Percentiles rank a stretch among this genome's conserved stretches.
Evolutionary conservation across 148 eudicot species (phyloP).

Genomic region (Cornus florida): DNA sequence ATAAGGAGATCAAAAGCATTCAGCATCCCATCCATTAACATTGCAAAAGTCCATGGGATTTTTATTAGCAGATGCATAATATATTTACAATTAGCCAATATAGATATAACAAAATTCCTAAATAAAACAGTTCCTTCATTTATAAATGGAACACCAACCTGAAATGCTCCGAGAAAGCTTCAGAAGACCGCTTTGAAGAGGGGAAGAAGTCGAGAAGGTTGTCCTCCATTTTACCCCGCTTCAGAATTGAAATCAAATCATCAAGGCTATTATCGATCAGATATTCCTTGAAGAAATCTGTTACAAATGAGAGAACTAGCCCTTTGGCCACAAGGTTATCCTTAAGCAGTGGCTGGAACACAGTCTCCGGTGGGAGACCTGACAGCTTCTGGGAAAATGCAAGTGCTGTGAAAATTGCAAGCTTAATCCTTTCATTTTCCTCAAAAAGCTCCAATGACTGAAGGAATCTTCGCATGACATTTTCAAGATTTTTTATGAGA

Average conservation of each 20-base stretch:
- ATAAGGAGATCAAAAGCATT: not conserved
- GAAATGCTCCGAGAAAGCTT: slow-evolving; percentile 92
- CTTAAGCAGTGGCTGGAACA: slow-evolving; percentile 93
- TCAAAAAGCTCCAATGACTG: slow-evolving; percentile 97
- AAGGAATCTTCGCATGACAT: slow-evolving; percentile 88
- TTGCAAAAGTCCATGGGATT: not conserved
- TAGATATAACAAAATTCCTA: not conserved
- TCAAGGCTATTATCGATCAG: slow-evolving; percentile 90
- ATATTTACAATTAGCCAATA: not conserved
- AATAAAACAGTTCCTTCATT: not conserved
- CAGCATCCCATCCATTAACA: not conserved
- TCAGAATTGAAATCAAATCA: slow-evolving; percentile 86
- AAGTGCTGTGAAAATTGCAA: slow-evolving; percentile 97
- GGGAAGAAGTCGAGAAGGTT: slow-evolving; percentile 90
- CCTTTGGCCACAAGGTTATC: slow-evolving; percentile 97
- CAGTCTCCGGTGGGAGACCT: slow-evolving; percentile 96
- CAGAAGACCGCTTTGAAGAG: slow-evolving; percentile 74
- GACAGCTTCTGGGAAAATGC: slow-evolving; percentile 99
- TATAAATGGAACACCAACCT: slow-evolving; percentile 49
- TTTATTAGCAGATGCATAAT: not conserved
- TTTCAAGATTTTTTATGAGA: slow-evolving; percentile 95
- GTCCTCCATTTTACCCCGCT: slow-evolving; percentile 91
- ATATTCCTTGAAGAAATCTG: slow-evolving; percentile 95
- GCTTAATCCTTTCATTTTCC: slow-evolving; percentile 86
- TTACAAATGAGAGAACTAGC: slow-evolving; percentile 82